phyloP scores from a whole-genome alignment of 768 basidiomycete genomes.

The Boletus tomentosulus region DNA sequence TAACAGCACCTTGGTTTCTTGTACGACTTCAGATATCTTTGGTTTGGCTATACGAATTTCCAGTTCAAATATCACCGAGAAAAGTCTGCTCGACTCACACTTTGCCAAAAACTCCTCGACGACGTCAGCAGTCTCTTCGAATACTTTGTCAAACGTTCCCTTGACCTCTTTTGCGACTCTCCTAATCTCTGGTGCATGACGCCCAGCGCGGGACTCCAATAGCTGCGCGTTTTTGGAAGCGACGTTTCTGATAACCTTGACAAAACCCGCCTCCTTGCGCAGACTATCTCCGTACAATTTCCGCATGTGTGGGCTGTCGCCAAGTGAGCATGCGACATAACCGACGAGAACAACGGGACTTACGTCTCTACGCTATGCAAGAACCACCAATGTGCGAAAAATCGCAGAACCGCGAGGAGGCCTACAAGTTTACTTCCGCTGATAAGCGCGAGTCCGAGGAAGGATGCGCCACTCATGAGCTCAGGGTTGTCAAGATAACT shows the following conservation, averaged over 20 bases:
- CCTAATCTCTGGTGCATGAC: slow-evolving; percentile 77
- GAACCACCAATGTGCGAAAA: slow-evolving; percentile 96
- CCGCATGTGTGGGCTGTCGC: slow-evolving; percentile 90
- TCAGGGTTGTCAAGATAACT: slow-evolving; percentile 95
- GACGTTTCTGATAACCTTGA: slow-evolving; percentile 95
- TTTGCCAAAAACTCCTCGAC: slow-evolving; percentile 92
- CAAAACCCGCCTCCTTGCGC: slow-evolving; percentile 94
- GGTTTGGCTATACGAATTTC: slow-evolving; percentile 63
- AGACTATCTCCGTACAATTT: slow-evolving; percentile 92
- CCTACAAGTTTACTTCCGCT: slow-evolving; percentile 92
- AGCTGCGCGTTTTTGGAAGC: slow-evolving; percentile 78
- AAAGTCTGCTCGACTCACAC: slow-evolving; percentile 48
- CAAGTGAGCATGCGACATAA: neutral
- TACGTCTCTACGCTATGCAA: slow-evolving; percentile 88
- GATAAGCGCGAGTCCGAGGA: slow-evolving; percentile 90
- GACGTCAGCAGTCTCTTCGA: slow-evolving; percentile 87
- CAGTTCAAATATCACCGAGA: slow-evolving; percentile 3
- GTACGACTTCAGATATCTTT: slow-evolving; percentile 80
- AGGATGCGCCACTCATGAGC: slow-evolving; percentile 91
- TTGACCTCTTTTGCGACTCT: slow-evolving; percentile 87
- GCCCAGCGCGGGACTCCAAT: slow-evolving; percentile 71
- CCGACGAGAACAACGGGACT: slow-evolving; percentile 24
- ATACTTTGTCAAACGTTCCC: slow-evolving; percentile 93
- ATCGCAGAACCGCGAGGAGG: slow-evolving; percentile 74
- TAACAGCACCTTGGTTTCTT: slow-evolving; percentile 87